Base-by-base conservation (phyloP, 257 asterid species). In the Fraxinus anomala region DNA sequence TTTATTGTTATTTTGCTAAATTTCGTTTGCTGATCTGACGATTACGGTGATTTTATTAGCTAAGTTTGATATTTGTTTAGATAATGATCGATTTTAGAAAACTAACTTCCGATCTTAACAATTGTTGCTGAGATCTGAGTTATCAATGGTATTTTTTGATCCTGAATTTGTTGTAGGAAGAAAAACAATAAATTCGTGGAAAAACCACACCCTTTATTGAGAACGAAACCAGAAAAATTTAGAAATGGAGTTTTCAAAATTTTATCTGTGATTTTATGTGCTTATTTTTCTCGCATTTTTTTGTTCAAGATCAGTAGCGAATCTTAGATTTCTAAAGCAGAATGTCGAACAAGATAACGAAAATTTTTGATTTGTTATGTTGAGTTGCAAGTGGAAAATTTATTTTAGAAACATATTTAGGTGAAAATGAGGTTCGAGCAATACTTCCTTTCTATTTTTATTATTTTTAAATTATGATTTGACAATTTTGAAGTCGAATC, bases 101-200 rank as follows among this genome's bases (percentile, higher is more conserved):
- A 3, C 6, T 10, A 59, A 37, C 3, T 72, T 19, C 74, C 76
- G 87, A 83, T 83, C 76, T 79, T 82, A 7, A 5, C 49, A 13
- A 37, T 26, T 76, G 34, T 6, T 42, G 65, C 26, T 72, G 56
- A 47, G 69, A 24, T 63, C 69, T 63, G 69, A 63, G 69, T 12
- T 63, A 63, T 63, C 3, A 3, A 26, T 26, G 7, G 5, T 63
- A 0, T 26, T 63, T 63, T 63, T 63, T 23, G 31, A 26, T 26
- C 69, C 6, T 26, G 8, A 31, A 63, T 63, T 24, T 12, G 3
- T 26, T 24, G 34, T 63, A 26, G 67, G 67, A 59, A 24, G 17
- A 63, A 26, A 24, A 23, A 3, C 2, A 63, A 61, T 2, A 63
- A 24, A 10, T 63, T 26, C 2, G 0, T 63, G 69, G 4, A 10